Conservation (phyloP, 352 stramenopile genomes). For the Achlya hypogyna region DNA sequence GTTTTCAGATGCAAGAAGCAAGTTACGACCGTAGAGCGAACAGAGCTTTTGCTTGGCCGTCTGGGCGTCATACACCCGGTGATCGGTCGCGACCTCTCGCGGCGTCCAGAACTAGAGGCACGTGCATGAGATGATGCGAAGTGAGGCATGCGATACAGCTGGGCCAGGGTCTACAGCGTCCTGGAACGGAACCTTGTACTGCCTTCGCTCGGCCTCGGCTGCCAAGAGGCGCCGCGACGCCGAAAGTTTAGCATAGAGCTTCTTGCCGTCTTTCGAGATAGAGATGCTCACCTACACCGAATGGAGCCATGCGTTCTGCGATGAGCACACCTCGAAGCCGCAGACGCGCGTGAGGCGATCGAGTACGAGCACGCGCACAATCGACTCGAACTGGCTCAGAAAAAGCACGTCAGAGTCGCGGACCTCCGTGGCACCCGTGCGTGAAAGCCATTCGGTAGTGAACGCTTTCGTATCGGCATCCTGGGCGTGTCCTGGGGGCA, state of each 20-base stretch:
- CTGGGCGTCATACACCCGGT: conserved; percentile 34
- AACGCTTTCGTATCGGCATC: neutral
- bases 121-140: neutral
- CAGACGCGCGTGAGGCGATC: conserved; percentile 35
- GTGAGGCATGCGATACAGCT: neutral
- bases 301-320: neutral
- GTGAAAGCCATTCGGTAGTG: conserved; percentile 8
- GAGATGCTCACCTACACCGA: conserved; percentile 45
- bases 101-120: conserved; percentile 32
- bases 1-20: conserved; percentile 33
- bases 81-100: conserved; percentile 38
- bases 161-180: conserved; percentile 47
- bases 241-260: conserved; percentile 40
- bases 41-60: conserved; percentile 50
- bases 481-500: neutral
- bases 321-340: neutral
- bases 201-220: conserved; percentile 23
- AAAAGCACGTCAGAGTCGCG: conserved; percentile 22
- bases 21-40: conserved; percentile 27
- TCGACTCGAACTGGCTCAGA: conserved; percentile 46
- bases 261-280: conserved; percentile 35
- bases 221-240: conserved; percentile 33
- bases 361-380: conserved; percentile 47
- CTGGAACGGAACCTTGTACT: conserved; percentile 43
- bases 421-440: neutral